phyloP scores from a whole-genome alignment of 805 yeast species.

The Ogataea chonburiensis region DNA sequence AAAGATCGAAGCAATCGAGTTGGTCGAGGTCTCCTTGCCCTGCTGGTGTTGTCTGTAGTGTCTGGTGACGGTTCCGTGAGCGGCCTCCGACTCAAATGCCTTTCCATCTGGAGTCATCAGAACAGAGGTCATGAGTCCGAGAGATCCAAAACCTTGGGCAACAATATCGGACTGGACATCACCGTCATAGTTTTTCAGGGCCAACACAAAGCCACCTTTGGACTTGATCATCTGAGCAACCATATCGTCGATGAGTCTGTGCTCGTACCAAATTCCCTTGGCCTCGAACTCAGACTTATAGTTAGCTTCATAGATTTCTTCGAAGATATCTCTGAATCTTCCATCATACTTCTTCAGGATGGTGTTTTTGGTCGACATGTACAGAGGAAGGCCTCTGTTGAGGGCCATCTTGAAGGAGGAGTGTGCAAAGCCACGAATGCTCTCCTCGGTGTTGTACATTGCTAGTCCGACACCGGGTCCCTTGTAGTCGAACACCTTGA shows the following conservation, averaged over 20 bases:
- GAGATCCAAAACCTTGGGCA: conserved; percentile 84
- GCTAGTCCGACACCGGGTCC: conserved; percentile 74
- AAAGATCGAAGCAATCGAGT: conserved; percentile 80
- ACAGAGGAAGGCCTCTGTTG: conserved; percentile 60
- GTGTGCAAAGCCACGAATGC: conserved; percentile 75
- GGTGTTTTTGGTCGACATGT: conserved; percentile 74
- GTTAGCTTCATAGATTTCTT: conserved; percentile 56
- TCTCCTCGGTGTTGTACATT: conserved; percentile 81
- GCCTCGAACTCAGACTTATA: conserved; percentile 59
- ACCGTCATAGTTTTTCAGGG: conserved; percentile 82
- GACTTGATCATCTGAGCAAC: conserved; percentile 88
- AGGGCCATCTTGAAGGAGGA: conserved; percentile 76
- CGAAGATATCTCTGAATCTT: conserved; percentile 77
- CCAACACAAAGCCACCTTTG: conserved; percentile 78
- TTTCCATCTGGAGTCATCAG: conserved; percentile 83
- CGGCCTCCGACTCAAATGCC: conserved; percentile 84
- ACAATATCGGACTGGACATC: conserved; percentile 84
- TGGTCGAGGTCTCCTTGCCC: conserved; percentile 81
- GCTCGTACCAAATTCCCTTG: conserved; percentile 69
- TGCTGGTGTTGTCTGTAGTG: conserved; percentile 80
- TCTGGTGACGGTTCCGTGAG: conserved; percentile 87
- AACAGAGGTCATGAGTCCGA: conserved; percentile 82
- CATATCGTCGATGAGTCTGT: conserved; percentile 83
- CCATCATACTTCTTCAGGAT: conserved; percentile 82
- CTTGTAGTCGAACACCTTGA: conserved; percentile 60